Percentiles rank a stretch among this genome's conserved stretches.
phyloP scores from a whole-genome alignment of 306 rosid species.

The Prunus mira region DNA sequence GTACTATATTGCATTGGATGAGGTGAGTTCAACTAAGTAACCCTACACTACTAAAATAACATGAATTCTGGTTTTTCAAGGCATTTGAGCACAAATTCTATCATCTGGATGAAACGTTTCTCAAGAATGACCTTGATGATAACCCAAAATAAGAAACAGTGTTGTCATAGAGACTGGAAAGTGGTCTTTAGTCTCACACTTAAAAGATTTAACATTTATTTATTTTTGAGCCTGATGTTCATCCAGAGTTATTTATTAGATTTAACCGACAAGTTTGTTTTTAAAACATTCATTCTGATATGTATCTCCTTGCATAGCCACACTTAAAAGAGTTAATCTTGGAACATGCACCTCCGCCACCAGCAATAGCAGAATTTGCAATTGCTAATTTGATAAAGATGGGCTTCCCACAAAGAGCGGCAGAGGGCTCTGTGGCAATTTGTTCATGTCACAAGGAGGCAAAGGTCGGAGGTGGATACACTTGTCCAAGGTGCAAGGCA shows the following conservation, averaged over 20 bases:
- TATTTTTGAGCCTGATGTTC: not conserved
- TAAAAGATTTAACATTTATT: not conserved
- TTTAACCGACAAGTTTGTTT: not conserved
- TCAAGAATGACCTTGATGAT: too few relatives aligned
- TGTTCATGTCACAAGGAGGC: constrained; percentile 93
- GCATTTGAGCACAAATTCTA: not conserved
- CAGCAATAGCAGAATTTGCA: constrained; percentile 96
- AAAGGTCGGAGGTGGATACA: constrained; percentile 84
- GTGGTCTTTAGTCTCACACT: not conserved
- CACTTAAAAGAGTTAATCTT: constrained; percentile 83
- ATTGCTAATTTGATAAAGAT: constrained; percentile 86
- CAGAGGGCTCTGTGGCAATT: constrained; percentile 84
- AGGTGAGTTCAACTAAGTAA: constrained; percentile 52
- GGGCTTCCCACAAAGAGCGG: constrained; percentile 99
- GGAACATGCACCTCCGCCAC: constrained; percentile 98
- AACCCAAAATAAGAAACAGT: too few relatives aligned
- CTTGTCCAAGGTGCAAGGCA: constrained; percentile 93
- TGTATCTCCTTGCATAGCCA: constrained; percentile 42
- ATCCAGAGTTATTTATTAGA: not conserved
- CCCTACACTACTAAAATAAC: not conserved
- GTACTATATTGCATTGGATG: constrained; percentile 76
- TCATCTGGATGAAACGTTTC: too few relatives aligned
- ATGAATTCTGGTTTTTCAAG: not conserved
- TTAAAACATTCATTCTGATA: constrained; percentile 11
- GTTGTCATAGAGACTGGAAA: not conserved